phyloP scores from a whole-genome alignment of 352 stramenopile species.

The Thraustochytrium aureum region DNA sequence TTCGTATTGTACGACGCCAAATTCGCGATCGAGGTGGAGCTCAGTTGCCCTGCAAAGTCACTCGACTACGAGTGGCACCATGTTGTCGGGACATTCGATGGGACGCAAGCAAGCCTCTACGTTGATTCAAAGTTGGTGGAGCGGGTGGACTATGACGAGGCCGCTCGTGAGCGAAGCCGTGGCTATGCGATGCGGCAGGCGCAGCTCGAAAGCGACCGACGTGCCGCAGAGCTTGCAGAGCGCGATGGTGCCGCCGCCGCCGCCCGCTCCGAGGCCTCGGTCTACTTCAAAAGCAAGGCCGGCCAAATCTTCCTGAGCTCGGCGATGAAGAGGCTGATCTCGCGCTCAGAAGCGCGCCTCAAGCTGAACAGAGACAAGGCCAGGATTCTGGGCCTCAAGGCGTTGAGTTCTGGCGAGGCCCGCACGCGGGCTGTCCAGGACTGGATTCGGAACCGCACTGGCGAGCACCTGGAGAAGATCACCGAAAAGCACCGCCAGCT shows the following conservation, averaged over 20 bases:
- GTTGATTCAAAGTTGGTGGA: constrained; percentile 74
- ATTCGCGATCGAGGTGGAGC: constrained; percentile 68
- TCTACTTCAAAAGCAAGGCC: constrained; percentile 62
- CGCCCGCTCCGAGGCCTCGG: constrained; percentile 63
- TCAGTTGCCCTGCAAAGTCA: constrained; percentile 57
- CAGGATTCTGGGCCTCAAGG: constrained; percentile 63
- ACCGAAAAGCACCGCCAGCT: constrained; percentile 65
- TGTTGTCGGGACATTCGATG: constrained; percentile 79
- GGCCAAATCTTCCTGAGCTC: constrained; percentile 57
- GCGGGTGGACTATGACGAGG: constrained; percentile 54
- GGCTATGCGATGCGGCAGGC: constrained; percentile 64
- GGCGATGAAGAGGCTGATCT: constrained; percentile 33
- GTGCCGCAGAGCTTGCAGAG: constrained; percentile 67
- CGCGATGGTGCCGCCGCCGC: constrained; percentile 73
- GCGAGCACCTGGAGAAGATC: constrained; percentile 69
- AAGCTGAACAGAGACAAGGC: constrained; percentile 57
- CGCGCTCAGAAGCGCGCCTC: constrained; percentile 50
- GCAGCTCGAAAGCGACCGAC: constrained; percentile 60
- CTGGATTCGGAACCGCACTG: constrained; percentile 72
- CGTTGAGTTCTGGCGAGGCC: constrained; percentile 68
- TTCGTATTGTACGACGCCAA: constrained; percentile 74
- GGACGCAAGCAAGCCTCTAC: constrained; percentile 74
- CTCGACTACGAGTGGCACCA: constrained; percentile 75
- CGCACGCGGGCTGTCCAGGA: constrained; percentile 65
- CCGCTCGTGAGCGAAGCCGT: constrained; percentile 41